phyloP scores from a whole-genome alignment of 2,329 filamentous ascomycete genomes.

The Fusarium irregulare region DNA sequence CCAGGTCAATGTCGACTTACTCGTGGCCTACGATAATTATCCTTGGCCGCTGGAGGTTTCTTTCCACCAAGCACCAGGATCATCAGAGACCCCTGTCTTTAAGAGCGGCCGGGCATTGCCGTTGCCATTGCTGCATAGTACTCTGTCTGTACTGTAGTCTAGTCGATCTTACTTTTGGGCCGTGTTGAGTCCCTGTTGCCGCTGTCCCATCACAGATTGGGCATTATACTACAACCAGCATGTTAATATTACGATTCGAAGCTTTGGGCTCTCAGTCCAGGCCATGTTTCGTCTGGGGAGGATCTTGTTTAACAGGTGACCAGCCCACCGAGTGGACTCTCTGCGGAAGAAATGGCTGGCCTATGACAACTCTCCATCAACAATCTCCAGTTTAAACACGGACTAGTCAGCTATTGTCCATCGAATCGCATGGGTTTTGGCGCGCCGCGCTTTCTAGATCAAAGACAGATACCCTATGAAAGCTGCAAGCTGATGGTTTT shows the following conservation, averaged over 20 bases:
- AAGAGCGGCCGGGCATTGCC: constrained; percentile 43
- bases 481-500: constrained; percentile 40
- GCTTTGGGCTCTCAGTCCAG: constrained; percentile 23
- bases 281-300: constrained; percentile 43
- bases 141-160: constrained; percentile 14
- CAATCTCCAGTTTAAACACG: constrained; percentile 37
- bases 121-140: constrained; percentile 22
- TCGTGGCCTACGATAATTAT: constrained; percentile 31
- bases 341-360: constrained; percentile 38
- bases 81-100: constrained; percentile 33
- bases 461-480: constrained; percentile 40
- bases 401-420: constrained; percentile 28
- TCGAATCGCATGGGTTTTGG: constrained; percentile 44
- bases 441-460: constrained; percentile 31
- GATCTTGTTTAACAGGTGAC: constrained; percentile 46
- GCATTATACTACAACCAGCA: constrained; percentile 32
- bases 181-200: constrained; percentile 21
- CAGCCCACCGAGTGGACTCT: constrained; percentile 40
- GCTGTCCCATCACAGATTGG: constrained; percentile 25
- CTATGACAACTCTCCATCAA: constrained; percentile 32
- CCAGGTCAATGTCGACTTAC: constrained; percentile 27
- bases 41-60: constrained; percentile 34
- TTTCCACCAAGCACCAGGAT: constrained; percentile 31
- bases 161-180: constrained; percentile 44
- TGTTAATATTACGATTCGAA: constrained; percentile 35